Percentiles rank a stretch among this genome's conserved stretches.
Conservation (phyloP, 352 stramenopile species). For the Pythium grandisporangium region DNA sequence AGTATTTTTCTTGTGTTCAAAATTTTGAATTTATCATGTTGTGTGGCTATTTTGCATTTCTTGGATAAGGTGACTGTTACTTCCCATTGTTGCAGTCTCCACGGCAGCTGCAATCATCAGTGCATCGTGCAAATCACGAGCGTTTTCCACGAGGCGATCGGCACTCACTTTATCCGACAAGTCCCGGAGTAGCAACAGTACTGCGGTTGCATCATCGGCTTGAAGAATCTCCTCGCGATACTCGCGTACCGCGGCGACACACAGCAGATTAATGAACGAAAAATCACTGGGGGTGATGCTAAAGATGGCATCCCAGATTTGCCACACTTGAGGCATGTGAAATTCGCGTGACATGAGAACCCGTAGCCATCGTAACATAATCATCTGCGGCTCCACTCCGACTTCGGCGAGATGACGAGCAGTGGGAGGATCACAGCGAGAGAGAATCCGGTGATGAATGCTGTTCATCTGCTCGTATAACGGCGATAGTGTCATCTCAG, state of each 20-base stretch:
- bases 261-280: constrained; percentile 70
- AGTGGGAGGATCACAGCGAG: constrained; percentile 49
- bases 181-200: constrained; percentile 50
- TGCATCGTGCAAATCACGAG: constrained; percentile 54
- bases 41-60: too few relatives aligned
- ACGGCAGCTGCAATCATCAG: constrained; percentile 50
- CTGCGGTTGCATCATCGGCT: constrained; percentile 44
- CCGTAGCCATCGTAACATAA: constrained; percentile 62
- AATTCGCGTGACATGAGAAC: constrained; percentile 75
- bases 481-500: constrained; percentile 26
- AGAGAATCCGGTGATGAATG: constrained; percentile 58
- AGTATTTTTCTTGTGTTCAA: too few relatives aligned
- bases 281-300: constrained; percentile 59
- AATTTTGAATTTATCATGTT: too few relatives aligned
- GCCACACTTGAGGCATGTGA: constrained; percentile 63
- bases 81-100: constrained; percentile 39
- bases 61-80: too few relatives aligned
- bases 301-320: constrained; percentile 75
- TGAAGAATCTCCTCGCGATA: constrained; percentile 54
- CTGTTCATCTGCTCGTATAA: constrained; percentile 69
- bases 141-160: constrained; percentile 43
- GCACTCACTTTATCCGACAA: constrained; percentile 36
- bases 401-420: constrained; percentile 35
- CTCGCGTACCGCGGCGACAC: constrained; percentile 57
- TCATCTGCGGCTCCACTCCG: constrained; percentile 61